Percentiles rank a stretch among this genome's conserved stretches.
These are phyloP conservation scores for Fragaria nilgerrensis DNA, from an alignment of 306 rosid species.

Conservation along the genomic window DNA sequence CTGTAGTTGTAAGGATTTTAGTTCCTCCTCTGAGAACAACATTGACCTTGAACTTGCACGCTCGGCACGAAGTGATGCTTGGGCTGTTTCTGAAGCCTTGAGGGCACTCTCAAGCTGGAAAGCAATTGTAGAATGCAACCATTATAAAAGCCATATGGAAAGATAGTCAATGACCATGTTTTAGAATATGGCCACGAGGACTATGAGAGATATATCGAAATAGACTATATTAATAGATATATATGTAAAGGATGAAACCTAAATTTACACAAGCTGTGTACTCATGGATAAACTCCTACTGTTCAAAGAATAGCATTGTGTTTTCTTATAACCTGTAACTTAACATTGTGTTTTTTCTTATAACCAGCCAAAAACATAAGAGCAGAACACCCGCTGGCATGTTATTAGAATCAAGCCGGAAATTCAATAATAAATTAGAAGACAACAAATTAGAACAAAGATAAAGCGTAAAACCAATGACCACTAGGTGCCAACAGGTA, in stretches of 20 bases:
- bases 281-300: not conserved
- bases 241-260: not conserved
- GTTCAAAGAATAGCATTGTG: not conserved
- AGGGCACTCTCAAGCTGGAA: conserved; percentile 80
- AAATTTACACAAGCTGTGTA: not conserved
- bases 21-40: conserved; percentile 82
- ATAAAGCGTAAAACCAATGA: not conserved
- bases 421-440: not conserved
- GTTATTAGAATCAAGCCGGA: not conserved
- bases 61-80: conserved; percentile 69
- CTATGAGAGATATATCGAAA: not conserved
- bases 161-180: not conserved
- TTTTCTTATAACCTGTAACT: not conserved
- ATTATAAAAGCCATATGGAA: not conserved
- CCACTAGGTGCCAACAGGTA: not conserved
- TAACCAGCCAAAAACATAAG: not conserved
- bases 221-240: not conserved
- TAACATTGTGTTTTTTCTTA: not conserved
- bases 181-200: not conserved
- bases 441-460: not conserved
- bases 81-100: conserved; percentile 76
- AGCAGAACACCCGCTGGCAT: not conserved
- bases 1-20: conserved; percentile 90
- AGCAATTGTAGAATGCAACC: conserved; percentile 7
- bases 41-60: conserved; percentile 68